These are phyloP conservation scores for Gardenia jasminoides DNA, from an alignment of 257 asterid species.

Conservation along the genomic window DNA sequence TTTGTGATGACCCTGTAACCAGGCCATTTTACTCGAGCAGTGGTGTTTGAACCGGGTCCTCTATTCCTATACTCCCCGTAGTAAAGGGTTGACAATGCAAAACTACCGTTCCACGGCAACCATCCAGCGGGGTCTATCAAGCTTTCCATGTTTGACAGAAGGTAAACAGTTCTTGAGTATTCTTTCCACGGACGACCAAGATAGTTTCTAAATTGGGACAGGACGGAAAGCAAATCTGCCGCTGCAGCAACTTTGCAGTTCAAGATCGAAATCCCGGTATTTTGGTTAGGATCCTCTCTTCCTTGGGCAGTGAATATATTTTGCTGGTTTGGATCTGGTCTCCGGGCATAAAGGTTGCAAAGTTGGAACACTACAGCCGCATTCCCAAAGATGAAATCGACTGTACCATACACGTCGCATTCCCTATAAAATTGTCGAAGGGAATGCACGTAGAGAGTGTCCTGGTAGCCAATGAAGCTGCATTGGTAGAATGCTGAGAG, in stretches of 20 bases:
- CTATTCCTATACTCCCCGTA: constrained; percentile 88
- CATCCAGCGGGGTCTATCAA: constrained; percentile 29
- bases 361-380: constrained; percentile 88
- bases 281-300: constrained; percentile 90
- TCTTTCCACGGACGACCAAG: constrained; percentile 92
- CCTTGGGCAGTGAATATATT: constrained; percentile 97
- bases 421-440: constrained; percentile 91
- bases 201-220: constrained; percentile 49
- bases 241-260: constrained; percentile 77
- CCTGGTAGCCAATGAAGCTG: constrained; percentile 92
- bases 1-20: constrained; percentile 64
- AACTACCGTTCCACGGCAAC: constrained; percentile 68
- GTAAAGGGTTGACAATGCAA: constrained; percentile 58
- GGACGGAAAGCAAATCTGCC: constrained; percentile 71
- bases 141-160: constrained; percentile 46
- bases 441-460: constrained; percentile 91
- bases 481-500: constrained; percentile 79
- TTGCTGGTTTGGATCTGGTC: constrained; percentile 57
- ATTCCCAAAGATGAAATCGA: constrained; percentile 95
- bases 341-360: constrained; percentile 82
- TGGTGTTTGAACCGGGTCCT: constrained; percentile 88
- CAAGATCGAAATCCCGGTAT: constrained; percentile 87
- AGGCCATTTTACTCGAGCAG: constrained; percentile 72
- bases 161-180: constrained; percentile 71
- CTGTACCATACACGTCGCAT: constrained; percentile 89